Evolutionary conservation across 208 protist genomes (phyloP).

Genomic region (Naegleria lovaniensis): DNA sequence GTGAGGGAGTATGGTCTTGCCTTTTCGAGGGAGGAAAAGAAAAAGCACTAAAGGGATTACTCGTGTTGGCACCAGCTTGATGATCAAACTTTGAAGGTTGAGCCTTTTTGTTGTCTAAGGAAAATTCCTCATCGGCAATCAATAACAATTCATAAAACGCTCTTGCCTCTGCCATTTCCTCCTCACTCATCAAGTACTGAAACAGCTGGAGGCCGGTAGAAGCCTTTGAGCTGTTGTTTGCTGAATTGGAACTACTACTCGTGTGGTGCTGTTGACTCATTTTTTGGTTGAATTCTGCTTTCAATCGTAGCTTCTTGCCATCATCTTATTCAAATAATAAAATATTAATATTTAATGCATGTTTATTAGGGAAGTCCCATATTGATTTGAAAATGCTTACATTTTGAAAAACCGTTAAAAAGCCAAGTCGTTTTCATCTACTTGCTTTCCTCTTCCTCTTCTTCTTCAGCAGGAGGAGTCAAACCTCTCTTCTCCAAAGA

Average conservation of each 20-base stretch:
- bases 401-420: too few species aligned
- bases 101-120: not conserved
- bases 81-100: too few species aligned
- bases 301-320: too few species aligned
- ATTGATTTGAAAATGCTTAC: not conserved
- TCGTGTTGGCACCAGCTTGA: too few species aligned
- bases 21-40: too few species aligned
- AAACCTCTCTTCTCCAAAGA: not conserved
- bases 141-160: not conserved
- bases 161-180: not conserved
- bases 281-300: too few species aligned
- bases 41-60: too few species aligned
- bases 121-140: not conserved
- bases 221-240: too few species aligned
- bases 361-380: not conserved
- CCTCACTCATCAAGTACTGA: not conserved
- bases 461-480: not conserved
- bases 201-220: not conserved
- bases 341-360: not conserved
- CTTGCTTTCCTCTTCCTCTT: not conserved
- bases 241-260: not conserved
- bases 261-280: not conserved
- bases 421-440: too few species aligned
- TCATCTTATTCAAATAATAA: too few species aligned
- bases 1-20: too few species aligned